Percentiles rank a stretch among this genome's conserved stretches.
These are phyloP conservation scores for Saccharomycopsis fibuligera DNA, from an alignment of 805 yeast species.

Conservation along the genomic window DNA sequence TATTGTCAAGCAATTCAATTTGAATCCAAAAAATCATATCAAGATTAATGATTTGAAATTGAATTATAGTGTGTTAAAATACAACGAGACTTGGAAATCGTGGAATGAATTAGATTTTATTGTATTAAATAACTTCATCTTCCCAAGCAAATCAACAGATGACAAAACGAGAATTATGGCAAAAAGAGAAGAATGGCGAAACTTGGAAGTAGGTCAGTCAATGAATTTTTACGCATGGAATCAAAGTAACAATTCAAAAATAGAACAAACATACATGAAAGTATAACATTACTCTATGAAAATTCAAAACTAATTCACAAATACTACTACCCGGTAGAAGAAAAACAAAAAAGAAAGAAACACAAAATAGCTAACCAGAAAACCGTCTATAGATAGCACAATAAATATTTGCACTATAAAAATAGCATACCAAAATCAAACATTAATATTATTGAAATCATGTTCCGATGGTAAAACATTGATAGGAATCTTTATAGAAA, in stretches of 20 bases:
- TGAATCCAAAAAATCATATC: constrained; percentile 15
- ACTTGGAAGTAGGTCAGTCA: constrained; percentile 4
- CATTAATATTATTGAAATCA: constrained; percentile 5
- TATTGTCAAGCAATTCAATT: constrained; percentile 15
- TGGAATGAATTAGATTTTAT: constrained; percentile 21
- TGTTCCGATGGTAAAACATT: constrained; percentile 33
- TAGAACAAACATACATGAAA: constrained; percentile 4
- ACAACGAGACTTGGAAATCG: constrained; percentile 13
- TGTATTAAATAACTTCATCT: constrained; percentile 14
- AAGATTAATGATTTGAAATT: constrained; percentile 13
- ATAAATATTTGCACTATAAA: too few species aligned
- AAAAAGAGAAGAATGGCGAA: constrained; percentile 4
- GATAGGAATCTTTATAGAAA: constrained; percentile 40
- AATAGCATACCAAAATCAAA: neutral
- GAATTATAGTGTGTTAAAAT: constrained; percentile 6
- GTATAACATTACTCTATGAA: too few species aligned
- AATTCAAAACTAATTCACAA: too few species aligned
- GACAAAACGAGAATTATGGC: neutral
- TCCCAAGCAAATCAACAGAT: neutral
- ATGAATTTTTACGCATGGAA: constrained; percentile 16
- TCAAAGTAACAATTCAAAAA: neutral
- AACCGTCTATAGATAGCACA: too few species aligned
- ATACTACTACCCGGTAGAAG: too few species aligned
- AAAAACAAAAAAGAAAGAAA: too few species aligned
- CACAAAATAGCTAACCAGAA: too few species aligned